Conservation (phyloP, 2,329 filamentous ascomycete genomes). For the Podosphaera leucotricha region DNA sequence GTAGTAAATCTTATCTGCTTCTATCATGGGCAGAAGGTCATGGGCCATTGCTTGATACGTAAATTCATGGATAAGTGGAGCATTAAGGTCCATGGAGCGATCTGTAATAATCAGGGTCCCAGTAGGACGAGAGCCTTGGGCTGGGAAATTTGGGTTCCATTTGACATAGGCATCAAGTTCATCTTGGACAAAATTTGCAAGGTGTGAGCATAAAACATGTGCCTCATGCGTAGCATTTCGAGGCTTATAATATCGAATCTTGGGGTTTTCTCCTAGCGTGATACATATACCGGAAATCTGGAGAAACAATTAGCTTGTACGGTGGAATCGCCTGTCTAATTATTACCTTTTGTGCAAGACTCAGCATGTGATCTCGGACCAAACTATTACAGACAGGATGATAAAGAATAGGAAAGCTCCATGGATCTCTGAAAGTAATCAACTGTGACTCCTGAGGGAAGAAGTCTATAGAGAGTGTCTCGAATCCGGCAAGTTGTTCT, state of each 20-base stretch:
- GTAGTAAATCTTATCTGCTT: slow-evolving; percentile 73
- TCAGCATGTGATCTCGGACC: slow-evolving; percentile 61
- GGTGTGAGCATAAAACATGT: slow-evolving; percentile 60
- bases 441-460: slow-evolving; percentile 79
- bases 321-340: neutral
- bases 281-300: slow-evolving; percentile 75
- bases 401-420: slow-evolving; percentile 82
- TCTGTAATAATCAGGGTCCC: slow-evolving; percentile 73
- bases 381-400: slow-evolving; percentile 75
- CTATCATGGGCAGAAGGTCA: slow-evolving; percentile 70
- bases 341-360: slow-evolving; percentile 63
- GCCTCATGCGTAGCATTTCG: slow-evolving; percentile 59
- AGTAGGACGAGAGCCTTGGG: slow-evolving; percentile 51
- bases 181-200: slow-evolving; percentile 77
- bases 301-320: slow-evolving; percentile 6
- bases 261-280: slow-evolving; percentile 78
- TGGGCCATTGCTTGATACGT: slow-evolving; percentile 98
- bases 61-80: slow-evolving; percentile 82
- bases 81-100: slow-evolving; percentile 73
- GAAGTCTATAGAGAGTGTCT: slow-evolving; percentile 69
- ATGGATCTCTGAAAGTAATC: slow-evolving; percentile 79
- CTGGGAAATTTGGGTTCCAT: slow-evolving; percentile 65
- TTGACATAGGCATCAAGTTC: slow-evolving; percentile 78
- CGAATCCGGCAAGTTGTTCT: slow-evolving; percentile 56
- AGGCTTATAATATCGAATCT: slow-evolving; percentile 76